Evolutionary conservation across 805 yeast species (phyloP), one percentile per base, ranked within the genome.

Genomic region (Saccharomycopsis selenospora): DNA sequence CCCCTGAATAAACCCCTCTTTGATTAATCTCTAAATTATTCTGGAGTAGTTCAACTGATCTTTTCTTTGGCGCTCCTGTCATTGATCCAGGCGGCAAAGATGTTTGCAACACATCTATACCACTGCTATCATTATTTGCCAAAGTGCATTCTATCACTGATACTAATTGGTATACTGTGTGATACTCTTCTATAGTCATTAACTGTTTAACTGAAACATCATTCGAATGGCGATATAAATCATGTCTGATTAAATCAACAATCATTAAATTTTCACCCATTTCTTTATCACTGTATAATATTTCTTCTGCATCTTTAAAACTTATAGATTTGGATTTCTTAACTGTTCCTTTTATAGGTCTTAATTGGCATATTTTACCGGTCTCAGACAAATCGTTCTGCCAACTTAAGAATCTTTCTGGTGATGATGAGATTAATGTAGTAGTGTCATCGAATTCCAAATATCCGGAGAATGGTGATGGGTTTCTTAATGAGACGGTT

Each of bases 61-160:
- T 74, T 57, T 82, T 85, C 67, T 93, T 93, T 2, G 99, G 99
- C 0, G 99, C 99, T 2, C 99, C 99, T 0, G 99, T 93, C 99
- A 93, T 93, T 0, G 98, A 91, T 0, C 99, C 99, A 0, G 99
- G 96, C 2, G 99, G 99, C 29, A 95, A 68, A 0, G 96, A 79
- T 51, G 78, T 78, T 18, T 79, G 75, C 10, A 93, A 22, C 8
- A 22, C 43, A 25, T 41, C 43, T 41, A 22, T 7, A 4, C 26
- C 29, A 25, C 18, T 23, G 13, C 20, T 24, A 2, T 58, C 66
- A 8, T 50, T 2, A 20, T 22, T 10, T 24, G 10, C 41, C 24
- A 82, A 63, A 18, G 68, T 61, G 0, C 97, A 98, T 46, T 72
- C 77, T 22, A 93, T 87, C 1, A 86, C 96, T 40, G 95, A 85